A percentile compares a stretch with the other conserved stretches of the same genome.
These are phyloP conservation scores for Kuraishia hungarica DNA, from an alignment of 805 yeast species.

Conservation along the genomic window DNA sequence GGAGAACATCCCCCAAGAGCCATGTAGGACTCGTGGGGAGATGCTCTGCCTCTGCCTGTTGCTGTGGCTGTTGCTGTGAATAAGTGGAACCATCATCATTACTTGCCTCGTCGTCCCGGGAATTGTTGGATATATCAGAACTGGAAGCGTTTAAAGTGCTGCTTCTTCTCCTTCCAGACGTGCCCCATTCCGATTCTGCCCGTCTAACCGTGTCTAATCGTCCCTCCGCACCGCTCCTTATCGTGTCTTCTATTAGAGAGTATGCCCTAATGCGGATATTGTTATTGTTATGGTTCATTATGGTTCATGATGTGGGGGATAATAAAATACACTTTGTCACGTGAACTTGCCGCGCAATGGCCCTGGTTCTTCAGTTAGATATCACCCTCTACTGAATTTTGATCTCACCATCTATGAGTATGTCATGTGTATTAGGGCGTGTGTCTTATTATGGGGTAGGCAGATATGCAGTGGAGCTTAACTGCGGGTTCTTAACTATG, in stretches of 20 bases:
- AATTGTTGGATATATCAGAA: not conserved
- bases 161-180: not conserved
- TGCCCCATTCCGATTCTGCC: not conserved
- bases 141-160: not conserved
- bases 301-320: not conserved
- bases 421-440: not conserved
- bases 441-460: not conserved
- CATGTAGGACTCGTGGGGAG: conserved; percentile 44
- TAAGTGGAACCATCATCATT: not conserved
- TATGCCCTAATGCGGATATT: conserved; percentile 1
- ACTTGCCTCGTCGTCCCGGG: not conserved
- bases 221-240: not conserved
- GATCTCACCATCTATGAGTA: no score
- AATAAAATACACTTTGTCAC: no score
- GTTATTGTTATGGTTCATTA: not conserved
- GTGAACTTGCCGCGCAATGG: no score
- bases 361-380: no score
- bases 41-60: not conserved
- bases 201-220: conserved; percentile 1
- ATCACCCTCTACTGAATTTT: no score
- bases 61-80: not conserved
- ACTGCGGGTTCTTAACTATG: not conserved
- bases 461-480: not conserved
- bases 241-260: conserved; percentile 1
- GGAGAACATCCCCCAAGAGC: conserved; percentile 54